Conservation (phyloP, 2,329 filamentous ascomycete species). For the Penicillium sp. region DNA sequence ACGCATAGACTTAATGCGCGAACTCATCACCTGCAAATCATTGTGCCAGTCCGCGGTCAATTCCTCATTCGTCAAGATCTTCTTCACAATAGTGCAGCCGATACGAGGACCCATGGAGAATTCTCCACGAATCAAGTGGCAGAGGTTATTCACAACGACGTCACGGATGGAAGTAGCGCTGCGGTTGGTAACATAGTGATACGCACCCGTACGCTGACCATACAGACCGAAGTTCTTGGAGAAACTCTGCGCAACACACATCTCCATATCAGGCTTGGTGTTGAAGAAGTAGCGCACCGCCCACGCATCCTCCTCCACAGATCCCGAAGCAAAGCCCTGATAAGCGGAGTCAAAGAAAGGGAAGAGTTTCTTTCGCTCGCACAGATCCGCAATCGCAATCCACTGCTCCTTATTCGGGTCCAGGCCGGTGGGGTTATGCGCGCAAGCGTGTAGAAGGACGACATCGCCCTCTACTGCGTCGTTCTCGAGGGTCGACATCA, state of each 20-base stretch:
- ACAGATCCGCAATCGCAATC: slow-evolving; percentile 79
- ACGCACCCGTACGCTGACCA: slow-evolving; percentile 90
- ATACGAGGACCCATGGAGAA: slow-evolving; percentile 70
- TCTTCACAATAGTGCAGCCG: slow-evolving; percentile 81
- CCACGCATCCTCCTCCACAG: slow-evolving; percentile 81
- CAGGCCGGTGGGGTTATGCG: slow-evolving; percentile 96
- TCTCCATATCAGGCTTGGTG: slow-evolving; percentile 71
- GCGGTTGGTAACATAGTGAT: slow-evolving; percentile 64
- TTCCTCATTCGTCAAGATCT: slow-evolving; percentile 75
- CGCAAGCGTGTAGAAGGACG: slow-evolving; percentile 89
- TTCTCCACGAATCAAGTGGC: slow-evolving; percentile 45
- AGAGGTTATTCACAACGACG: slow-evolving; percentile 42
- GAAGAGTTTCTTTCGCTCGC: slow-evolving; percentile 82
- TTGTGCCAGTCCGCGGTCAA: slow-evolving; percentile 89
- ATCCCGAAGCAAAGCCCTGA: slow-evolving; percentile 94
- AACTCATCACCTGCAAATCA: slow-evolving; percentile 88
- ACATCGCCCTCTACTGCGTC: slow-evolving; percentile 79
- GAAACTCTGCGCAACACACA: slow-evolving; percentile 63
- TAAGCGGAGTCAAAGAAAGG: slow-evolving; percentile 98
- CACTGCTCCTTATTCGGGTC: slow-evolving; percentile 92
- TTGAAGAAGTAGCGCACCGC: slow-evolving; percentile 90
- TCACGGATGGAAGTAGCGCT: slow-evolving; percentile 34
- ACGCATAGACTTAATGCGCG: slow-evolving; percentile 91
- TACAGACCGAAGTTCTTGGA: slow-evolving; percentile 79
- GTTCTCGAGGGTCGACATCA: slow-evolving; percentile 85